Evolutionary conservation across 2,329 filamentous ascomycete genomes (phyloP), one percentile per base, ranked within the genome.

Genomic region (Rutstroemia sp.): DNA sequence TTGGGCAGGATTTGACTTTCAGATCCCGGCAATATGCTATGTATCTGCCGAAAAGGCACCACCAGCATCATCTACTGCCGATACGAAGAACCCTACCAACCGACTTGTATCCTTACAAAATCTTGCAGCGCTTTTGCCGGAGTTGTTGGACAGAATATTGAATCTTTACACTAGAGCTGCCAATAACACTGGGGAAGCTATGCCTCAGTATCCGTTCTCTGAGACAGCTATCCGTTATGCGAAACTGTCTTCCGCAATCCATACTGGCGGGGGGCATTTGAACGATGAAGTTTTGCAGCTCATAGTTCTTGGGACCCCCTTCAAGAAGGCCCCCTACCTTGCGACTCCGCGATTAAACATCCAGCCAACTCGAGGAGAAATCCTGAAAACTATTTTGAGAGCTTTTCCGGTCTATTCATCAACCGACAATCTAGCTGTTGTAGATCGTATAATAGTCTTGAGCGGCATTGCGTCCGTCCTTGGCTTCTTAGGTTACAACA

Each of bases 401-500:
- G 88, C 86, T 5, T 85, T 90, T 56, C 90, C 88, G 9, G 80
- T 82, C 4, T 80, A 81, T 4, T 74, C 77, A 23, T 77, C 81
- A 6, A 79, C 85, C 0, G 86, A 88, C 61, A 69, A 82, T 27
- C 74, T 95, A 52, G 87, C 86, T 2, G 82, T 87, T 4, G 83
- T 85, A 9, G 92, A 96, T 71, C 80, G 88, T 21, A 83, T 89
- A 10, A 83, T 87, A 9, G 86, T 96, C 38, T 76, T 96, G 16
- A 86, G 90, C 62, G 92, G 91, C 12, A 90, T 97, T 62, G 87
- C 90, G 7, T 85, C 88, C n/a, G 83, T 95, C n/a, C 76, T 96
- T 9, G 87, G 90, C 0, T 78, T 82, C 5, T 73, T 99, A 7
- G 90, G 89, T 1, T 81, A 92, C 59, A 83, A 91, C 58, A 82